Evolutionary conservation across 345 rosid genomes (phyloP), one percentile per base, ranked within the genome.

Genomic region (Cardamine occulta): DNA sequence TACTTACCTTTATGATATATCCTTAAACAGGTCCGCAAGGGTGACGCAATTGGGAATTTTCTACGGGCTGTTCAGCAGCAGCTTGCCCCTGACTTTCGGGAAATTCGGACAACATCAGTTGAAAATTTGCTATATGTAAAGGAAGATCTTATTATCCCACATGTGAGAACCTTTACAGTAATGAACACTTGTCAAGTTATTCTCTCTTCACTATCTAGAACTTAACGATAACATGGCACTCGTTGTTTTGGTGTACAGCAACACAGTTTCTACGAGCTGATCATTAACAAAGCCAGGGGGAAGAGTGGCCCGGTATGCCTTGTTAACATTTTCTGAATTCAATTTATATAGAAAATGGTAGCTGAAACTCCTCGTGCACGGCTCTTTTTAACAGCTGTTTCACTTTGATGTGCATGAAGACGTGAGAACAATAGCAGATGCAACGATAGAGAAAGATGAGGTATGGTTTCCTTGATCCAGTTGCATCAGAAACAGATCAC

Each of bases 361-460:
- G 53, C 63, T 51, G 31, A 72, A 29, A 32, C 51, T 23, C 14
- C 12, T 42, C 35, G 12, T 58, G 13, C 13, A 17, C 34, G 7
- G 8, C 48, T 67, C 12, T 29, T 68, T 13, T 23, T 24, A 63
- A 65, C 87, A 96, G 99, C 97, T 96, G 62, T 96, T 96, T 85
- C 98, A 96, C 82, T 96, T 96, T 64, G 98, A 93, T 63, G 99
- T 96, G 74, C 99, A 96, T 8, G 99, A 96, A 81, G 99, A 96
- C 82, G 98, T 93, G 63, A 81, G 97, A 56, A 93, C 96, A 42
- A 93, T 85, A 44, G 99, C 98, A 9, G 97, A 96, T 87, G 99
- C 98, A 70, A 96, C 95, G 8, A 87, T 91, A 47, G 99, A 96
- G 80, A 96, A 96, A 82, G 99, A 93, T 49, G 99, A 96, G 94